Evolutionary conservation across 257 asterid genomes (phyloP).

Genomic region (Echites panduratus): DNA sequence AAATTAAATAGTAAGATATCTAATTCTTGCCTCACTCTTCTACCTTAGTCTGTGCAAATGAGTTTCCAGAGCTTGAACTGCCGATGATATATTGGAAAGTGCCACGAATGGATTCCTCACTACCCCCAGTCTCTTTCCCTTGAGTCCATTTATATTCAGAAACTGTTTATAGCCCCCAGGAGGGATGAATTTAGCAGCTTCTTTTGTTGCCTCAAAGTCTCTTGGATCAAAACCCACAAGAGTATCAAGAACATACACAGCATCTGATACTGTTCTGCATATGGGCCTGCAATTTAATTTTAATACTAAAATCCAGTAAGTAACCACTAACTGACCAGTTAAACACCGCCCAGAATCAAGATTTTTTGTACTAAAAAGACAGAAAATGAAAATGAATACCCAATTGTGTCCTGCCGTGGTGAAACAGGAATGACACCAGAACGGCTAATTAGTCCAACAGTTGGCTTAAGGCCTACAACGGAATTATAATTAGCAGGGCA

Average conservation of each 20-base stretch:
- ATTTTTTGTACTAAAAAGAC: not conserved
- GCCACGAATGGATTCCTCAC: slow-evolving; percentile 47
- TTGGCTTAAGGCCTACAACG: slow-evolving; percentile 65
- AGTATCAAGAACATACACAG: slow-evolving; percentile 50
- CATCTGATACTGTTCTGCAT: slow-evolving; percentile 60
- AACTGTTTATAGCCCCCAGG: slow-evolving; percentile 51
- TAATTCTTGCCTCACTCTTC: not conserved
- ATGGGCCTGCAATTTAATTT: slow-evolving; percentile 40
- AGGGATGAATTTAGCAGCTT: slow-evolving; percentile 49
- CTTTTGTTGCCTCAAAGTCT: slow-evolving; percentile 40
- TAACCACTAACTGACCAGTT: too few species aligned
- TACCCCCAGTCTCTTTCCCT: slow-evolving; percentile 58
- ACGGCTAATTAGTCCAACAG: slow-evolving; percentile 64
- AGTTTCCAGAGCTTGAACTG: slow-evolving; percentile 29
- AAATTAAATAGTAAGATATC: not conserved
- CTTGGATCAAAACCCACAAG: slow-evolving; percentile 51
- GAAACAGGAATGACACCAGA: slow-evolving; percentile 67
- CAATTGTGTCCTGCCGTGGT: slow-evolving; percentile 56
- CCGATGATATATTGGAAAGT: slow-evolving; percentile 24
- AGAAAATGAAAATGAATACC: slow-evolving; percentile 27
- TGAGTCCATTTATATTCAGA: slow-evolving; percentile 44
- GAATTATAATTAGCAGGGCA: slow-evolving; percentile 61
- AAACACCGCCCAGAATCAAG: not conserved
- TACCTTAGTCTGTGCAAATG: slow-evolving; percentile 49
- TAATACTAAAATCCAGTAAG: not conserved